Evolutionary conservation across 1,284 basidiomycete genomes (phyloP).

Genomic region (Malassezia globosa): DNA sequence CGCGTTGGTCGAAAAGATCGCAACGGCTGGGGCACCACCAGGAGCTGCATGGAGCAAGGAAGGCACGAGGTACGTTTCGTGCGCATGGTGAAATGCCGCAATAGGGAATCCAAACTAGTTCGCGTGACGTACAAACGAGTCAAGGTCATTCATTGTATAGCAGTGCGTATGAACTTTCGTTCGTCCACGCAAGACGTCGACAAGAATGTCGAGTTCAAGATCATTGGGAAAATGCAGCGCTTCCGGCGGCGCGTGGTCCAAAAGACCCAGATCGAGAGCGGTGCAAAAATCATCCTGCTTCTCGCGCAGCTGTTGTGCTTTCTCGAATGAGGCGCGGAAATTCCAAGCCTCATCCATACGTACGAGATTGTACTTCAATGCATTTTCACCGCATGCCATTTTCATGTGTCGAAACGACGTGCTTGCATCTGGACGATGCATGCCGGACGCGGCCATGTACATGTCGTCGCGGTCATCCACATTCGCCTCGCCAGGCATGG

Average conservation of each 20-base stretch:
- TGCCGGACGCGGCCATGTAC: conserved; percentile 20
- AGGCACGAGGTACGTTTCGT: conserved; percentile 72
- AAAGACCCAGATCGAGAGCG: conserved; percentile 16
- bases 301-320: conserved; percentile 62
- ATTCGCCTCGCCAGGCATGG: conserved; percentile 24
- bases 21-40: conserved; percentile 56
- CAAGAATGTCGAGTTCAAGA: conserved; percentile 70
- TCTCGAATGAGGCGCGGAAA: conserved; percentile 58
- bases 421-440: conserved; percentile 25
- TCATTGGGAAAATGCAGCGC: conserved; percentile 60
- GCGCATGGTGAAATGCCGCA: conserved; percentile 65
- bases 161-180: conserved; percentile 53
- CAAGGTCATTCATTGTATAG: conserved; percentile 58
- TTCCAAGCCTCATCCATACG: conserved; percentile 56
- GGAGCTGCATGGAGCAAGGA: conserved; percentile 63
- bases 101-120: conserved; percentile 66
- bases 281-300: conserved; percentile 63
- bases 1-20: conserved; percentile 62
- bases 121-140: conserved; percentile 55
- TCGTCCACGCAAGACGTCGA: conserved; percentile 69
- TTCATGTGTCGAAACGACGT: conserved; percentile 35
- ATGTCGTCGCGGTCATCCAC: conserved; percentile 7
- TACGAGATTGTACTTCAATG: conserved; percentile 49
- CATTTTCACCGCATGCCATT: conserved; percentile 52
- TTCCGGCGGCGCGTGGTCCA: conserved; percentile 54